Evolutionary conservation across 2,329 filamentous ascomycete genomes (phyloP).

Genomic region (Phialemonium atrogriseum): DNA sequence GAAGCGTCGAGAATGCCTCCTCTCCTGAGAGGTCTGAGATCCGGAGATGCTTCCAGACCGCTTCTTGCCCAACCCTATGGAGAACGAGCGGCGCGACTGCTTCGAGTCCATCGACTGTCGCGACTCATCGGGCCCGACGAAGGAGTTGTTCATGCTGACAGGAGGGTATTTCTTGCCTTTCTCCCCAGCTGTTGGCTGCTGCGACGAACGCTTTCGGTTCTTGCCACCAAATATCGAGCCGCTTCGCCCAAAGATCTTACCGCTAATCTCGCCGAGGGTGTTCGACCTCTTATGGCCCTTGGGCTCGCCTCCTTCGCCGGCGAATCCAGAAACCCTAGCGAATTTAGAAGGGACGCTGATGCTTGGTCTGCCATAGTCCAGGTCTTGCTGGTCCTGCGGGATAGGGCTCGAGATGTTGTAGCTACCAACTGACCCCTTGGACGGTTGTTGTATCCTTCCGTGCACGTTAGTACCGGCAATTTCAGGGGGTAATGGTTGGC

Average conservation of each 20-base stretch:
- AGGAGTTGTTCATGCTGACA: constrained; percentile 76
- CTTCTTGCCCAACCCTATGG: constrained; percentile 62
- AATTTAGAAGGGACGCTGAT: constrained; percentile 51
- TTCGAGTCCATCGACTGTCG: constrained; percentile 64
- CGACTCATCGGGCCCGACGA: constrained; percentile 49
- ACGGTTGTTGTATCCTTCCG: constrained; percentile 79
- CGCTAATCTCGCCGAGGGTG: constrained; percentile 73
- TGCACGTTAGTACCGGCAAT: constrained; percentile 84
- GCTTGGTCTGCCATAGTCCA: constrained; percentile 51
- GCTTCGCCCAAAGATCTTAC: constrained; percentile 76
- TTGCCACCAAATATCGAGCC: constrained; percentile 70
- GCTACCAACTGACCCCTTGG: constrained; percentile 47
- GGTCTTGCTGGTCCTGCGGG: constrained; percentile 46
- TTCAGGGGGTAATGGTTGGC: constrained; percentile 78
- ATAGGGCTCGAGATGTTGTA: constrained; percentile 67
- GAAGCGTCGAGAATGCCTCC: constrained; percentile 55
- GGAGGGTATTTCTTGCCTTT: constrained; percentile 73
- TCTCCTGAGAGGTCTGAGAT: constrained; percentile 49
- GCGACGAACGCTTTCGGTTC: constrained; percentile 39
- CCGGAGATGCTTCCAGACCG: constrained; percentile 57
- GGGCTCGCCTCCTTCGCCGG: constrained; percentile 36
- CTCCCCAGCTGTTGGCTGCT: constrained; percentile 37
- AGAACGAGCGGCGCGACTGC: constrained; percentile 60
- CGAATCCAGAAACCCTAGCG: constrained; percentile 49
- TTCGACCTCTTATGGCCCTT: constrained; percentile 61